Evolutionary conservation across 371 early-diverging fungal species (phyloP).

Genomic region (Astathelohania contejeani): DNA sequence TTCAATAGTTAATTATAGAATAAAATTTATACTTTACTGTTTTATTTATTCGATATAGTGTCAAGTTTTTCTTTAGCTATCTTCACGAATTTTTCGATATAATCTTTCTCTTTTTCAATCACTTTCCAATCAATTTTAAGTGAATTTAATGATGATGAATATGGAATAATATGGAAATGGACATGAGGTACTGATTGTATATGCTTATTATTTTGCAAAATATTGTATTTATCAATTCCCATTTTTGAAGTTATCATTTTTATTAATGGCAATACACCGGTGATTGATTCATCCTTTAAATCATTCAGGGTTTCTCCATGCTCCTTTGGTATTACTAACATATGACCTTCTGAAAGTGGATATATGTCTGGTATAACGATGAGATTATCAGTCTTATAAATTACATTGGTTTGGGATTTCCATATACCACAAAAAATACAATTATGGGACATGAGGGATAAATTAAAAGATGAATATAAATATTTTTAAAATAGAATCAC

Average conservation of each 20-base stretch:
- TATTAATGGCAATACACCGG: slow-evolving; percentile 9
- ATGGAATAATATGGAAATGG: slow-evolving; percentile 51
- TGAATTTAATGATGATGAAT: slow-evolving; percentile 11
- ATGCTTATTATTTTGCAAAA: slow-evolving; percentile 50
- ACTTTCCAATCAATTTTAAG: slow-evolving; percentile 18
- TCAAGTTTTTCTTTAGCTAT: too few relatives aligned
- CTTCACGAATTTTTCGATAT: too few relatives aligned
- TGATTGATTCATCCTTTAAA: slow-evolving; percentile 22
- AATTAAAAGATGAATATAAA: too few relatives aligned
- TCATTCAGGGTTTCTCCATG: slow-evolving; percentile 33
- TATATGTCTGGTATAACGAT: slow-evolving; percentile 45
- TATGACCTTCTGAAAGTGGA: slow-evolving; percentile 45
- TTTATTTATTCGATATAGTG: too few relatives aligned
- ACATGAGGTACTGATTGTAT: slow-evolving; percentile 47
- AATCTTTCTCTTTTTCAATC: neutral
- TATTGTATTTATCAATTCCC: slow-evolving; percentile 41
- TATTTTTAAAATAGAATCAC: too few relatives aligned
- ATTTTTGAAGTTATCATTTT: slow-evolving; percentile 28
- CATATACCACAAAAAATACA: slow-evolving; percentile 48
- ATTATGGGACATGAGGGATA: too few relatives aligned
- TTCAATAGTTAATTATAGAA: too few relatives aligned
- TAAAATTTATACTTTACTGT: too few relatives aligned
- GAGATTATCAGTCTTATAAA: slow-evolving; percentile 31
- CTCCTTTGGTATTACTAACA: slow-evolving; percentile 48
- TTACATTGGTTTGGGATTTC: slow-evolving; percentile 14